Conservation (phyloP, 75 land plant genomes). For the Pinus tabuliformis region DNA sequence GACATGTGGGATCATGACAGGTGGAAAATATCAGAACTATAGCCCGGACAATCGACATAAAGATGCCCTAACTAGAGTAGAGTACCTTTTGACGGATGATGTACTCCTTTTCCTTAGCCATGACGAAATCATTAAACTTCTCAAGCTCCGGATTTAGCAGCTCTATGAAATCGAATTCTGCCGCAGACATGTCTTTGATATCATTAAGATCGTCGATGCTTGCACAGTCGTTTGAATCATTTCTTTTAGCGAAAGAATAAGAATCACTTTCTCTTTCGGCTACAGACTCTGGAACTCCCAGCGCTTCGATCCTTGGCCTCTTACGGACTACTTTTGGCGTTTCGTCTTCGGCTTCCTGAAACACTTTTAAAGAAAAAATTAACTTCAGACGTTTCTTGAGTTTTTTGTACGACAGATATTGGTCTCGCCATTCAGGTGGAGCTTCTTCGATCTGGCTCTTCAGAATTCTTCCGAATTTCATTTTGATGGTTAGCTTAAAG, state of each 20-base stretch:
- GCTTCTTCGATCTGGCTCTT: slow-evolving; percentile 70
- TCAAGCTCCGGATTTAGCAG: slow-evolving; percentile 71
- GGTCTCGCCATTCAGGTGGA: slow-evolving; percentile 82
- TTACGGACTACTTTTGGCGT: not conserved
- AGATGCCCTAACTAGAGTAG: not conserved
- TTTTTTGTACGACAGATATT: slow-evolving; percentile 80
- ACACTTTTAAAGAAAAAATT: slow-evolving; percentile 22
- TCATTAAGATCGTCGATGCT: not conserved
- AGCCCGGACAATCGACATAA: too few species aligned
- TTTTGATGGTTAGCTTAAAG: not conserved
- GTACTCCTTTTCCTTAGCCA: slow-evolving; percentile 83
- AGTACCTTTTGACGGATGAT: slow-evolving; percentile 73
- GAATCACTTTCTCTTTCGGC: too few species aligned
- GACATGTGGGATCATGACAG: not conserved
- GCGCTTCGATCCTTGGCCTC: slow-evolving; percentile 10
- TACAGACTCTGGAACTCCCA: too few species aligned
- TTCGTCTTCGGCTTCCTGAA: not conserved
- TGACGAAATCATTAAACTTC: slow-evolving; percentile 83
- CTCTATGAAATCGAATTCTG: slow-evolving; percentile 54
- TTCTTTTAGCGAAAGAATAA: too few species aligned
- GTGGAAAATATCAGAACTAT: not conserved
- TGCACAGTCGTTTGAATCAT: not conserved
- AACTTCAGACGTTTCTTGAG: slow-evolving; percentile 79
- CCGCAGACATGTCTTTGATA: slow-evolving; percentile 9
- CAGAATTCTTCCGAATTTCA: slow-evolving; percentile 84